Evolutionary conservation across 2,329 filamentous ascomycete species (phyloP).

Genomic region (Colletotrichum horii): DNA sequence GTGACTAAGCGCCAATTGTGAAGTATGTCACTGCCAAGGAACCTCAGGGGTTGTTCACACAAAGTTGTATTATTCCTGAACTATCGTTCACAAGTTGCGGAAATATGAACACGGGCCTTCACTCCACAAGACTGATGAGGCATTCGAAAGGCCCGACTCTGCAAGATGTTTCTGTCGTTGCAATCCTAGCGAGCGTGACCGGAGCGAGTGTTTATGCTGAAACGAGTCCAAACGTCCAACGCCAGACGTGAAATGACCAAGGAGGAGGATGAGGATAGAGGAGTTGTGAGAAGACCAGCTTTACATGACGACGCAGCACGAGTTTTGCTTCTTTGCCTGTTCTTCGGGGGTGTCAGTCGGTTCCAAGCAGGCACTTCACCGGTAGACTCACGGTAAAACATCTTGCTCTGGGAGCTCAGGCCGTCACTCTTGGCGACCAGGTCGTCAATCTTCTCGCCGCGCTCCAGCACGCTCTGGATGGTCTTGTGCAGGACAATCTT

Average conservation of each 20-base stretch:
- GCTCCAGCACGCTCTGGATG: slow-evolving; percentile 85
- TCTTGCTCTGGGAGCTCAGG: slow-evolving; percentile 90
- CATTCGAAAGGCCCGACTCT: not conserved
- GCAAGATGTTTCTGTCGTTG: not conserved
- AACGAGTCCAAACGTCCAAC: slow-evolving; percentile 27
- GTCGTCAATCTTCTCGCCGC: slow-evolving; percentile 96
- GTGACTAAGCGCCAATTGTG: not conserved
- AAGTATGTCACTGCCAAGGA: not conserved
- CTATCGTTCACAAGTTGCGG: not conserved
- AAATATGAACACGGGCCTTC: slow-evolving; percentile 5
- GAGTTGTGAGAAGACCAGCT: not conserved
- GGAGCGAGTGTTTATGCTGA: slow-evolving; percentile 18
- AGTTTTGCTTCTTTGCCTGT: slow-evolving; percentile 82
- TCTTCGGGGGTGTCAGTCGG: slow-evolving; percentile 38
- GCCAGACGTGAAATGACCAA: slow-evolving; percentile 26
- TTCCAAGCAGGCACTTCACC: not conserved
- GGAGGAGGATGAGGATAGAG: not conserved
- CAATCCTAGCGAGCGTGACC: slow-evolving; percentile 4
- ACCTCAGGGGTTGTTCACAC: not conserved
- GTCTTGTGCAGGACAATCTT: slow-evolving; percentile 98
- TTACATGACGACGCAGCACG: slow-evolving; percentile 76
- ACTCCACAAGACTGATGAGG: not conserved
- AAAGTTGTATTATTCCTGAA: slow-evolving; percentile 13
- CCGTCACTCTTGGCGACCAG: slow-evolving; percentile 93
- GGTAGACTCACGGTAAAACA: slow-evolving; percentile 81